Conservation (phyloP, 2,329 filamentous ascomycete species). For the Pezizomycotina sp. region DNA sequence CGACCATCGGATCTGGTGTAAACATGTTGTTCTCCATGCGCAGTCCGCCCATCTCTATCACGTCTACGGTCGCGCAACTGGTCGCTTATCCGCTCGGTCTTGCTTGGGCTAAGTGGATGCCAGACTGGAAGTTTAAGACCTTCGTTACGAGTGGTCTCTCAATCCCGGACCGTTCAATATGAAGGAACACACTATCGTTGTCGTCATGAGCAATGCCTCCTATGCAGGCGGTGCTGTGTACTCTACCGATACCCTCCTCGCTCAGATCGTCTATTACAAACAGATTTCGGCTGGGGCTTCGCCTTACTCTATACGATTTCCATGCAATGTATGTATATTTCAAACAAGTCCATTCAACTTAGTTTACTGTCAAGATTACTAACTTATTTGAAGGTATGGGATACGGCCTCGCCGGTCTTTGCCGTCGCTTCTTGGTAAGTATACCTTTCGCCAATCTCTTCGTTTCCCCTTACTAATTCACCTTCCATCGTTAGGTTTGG, state of each 20-base stretch:
- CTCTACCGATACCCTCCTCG: constrained; percentile 17
- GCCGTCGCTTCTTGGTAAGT: constrained; percentile 19
- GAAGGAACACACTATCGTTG: constrained; percentile 53
- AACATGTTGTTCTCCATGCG: constrained; percentile 49
- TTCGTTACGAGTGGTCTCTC: constrained; percentile 41
- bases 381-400: too few relatives aligned
- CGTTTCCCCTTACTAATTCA: background rate
- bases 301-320: constrained; percentile 37
- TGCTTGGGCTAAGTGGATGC: constrained; percentile 42
- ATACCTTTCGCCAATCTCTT: background rate
- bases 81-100: constrained; percentile 48
- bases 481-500: too few relatives aligned
- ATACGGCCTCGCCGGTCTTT: constrained; percentile 37
- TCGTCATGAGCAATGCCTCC: constrained; percentile 54
- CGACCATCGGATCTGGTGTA: constrained; percentile 41
- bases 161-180: constrained; percentile 53
- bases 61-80: constrained; percentile 45
- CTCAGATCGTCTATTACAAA: constrained; percentile 16
- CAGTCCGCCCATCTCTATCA: constrained; percentile 45
- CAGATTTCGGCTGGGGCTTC: constrained; percentile 29
- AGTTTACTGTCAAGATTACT: too few relatives aligned
- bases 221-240: constrained; percentile 34
- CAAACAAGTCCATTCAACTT: too few relatives aligned
- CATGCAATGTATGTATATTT: constrained; percentile 35
- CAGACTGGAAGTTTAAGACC: constrained; percentile 35